Percentiles rank a stretch among this genome's conserved stretches.
phyloP scores from a whole-genome alignment of 2,329 filamentous ascomycete genomes.

The Aplosporella prunicola region DNA sequence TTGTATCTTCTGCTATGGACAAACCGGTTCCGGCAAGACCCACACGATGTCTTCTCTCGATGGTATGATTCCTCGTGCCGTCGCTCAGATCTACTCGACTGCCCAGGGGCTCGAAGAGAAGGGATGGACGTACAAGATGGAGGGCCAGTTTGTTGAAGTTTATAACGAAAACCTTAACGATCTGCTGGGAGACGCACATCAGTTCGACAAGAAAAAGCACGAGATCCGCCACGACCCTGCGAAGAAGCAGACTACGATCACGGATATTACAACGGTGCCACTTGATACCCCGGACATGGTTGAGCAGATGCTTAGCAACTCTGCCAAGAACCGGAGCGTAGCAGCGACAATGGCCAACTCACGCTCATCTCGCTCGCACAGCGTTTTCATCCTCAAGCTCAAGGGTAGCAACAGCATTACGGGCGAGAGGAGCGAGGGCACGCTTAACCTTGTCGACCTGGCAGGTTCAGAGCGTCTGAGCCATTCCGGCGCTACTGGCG shows the following conservation, averaged over 20 bases:
- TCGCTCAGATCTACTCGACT: constrained; percentile 86
- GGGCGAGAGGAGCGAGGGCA: constrained; percentile 79
- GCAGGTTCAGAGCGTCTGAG: constrained; percentile 87
- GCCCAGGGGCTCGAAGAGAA: constrained; percentile 77
- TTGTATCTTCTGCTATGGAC: constrained; percentile 97
- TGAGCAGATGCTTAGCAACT: constrained; percentile 67
- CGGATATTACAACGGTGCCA: constrained; percentile 66
- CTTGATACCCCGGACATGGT: constrained; percentile 75
- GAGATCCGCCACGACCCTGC: constrained; percentile 80
- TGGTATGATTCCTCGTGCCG: constrained; percentile 91
- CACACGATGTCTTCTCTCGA: constrained; percentile 89
- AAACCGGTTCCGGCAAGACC: constrained; percentile 95
- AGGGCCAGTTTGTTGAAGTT: constrained; percentile 91
- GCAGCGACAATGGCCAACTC: constrained; percentile 98
- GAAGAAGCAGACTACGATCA: constrained; percentile 71
- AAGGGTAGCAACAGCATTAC: constrained; percentile 61
- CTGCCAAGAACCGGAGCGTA: constrained; percentile 78
- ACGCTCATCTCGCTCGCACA: constrained; percentile 87
- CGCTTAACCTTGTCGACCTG: constrained; percentile 89
- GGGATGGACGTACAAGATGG: constrained; percentile 90
- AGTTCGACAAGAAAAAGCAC: constrained; percentile 70
- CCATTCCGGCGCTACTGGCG: constrained; percentile 76
- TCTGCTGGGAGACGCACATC: constrained; percentile 62
- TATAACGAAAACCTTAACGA: constrained; percentile 98
- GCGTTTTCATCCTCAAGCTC: constrained; percentile 79